Conservation (phyloP, 345 rosid species). For the Cardiospermum halicacabum region DNA sequence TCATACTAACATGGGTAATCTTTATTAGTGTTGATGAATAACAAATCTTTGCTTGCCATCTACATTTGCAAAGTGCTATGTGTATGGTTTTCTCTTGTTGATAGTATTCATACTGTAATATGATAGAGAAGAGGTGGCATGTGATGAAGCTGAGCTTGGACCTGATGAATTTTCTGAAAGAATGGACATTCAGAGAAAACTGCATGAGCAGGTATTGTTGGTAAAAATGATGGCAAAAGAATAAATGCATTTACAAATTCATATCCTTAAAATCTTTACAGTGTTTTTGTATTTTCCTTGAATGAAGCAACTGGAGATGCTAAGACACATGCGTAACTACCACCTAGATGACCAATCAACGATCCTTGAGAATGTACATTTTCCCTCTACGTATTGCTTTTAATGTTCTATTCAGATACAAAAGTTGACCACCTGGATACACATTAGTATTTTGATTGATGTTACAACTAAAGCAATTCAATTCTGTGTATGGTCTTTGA, state of each 20-base stretch:
- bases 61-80: not conserved
- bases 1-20: not conserved
- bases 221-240: not conserved
- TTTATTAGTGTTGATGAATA: not conserved
- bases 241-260: not conserved
- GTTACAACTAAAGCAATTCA: not conserved
- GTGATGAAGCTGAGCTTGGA: slow-evolving; percentile 87
- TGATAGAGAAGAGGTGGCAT: slow-evolving; percentile 63
- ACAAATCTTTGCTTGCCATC: not conserved
- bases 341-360: slow-evolving; percentile 67
- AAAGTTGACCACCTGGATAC: not conserved
- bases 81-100: not conserved
- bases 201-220: slow-evolving; percentile 52
- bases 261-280: not conserved
- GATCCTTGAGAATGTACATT: slow-evolving; percentile 58
- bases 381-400: not conserved
- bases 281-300: slow-evolving; percentile 8
- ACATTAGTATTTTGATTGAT: not conserved
- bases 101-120: not conserved
- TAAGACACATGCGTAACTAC: slow-evolving; percentile 62
- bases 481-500: too few relatives aligned
- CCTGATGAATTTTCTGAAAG: slow-evolving; percentile 53
- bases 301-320: slow-evolving; percentile 83
- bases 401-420: not conserved
- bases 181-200: slow-evolving; percentile 40